phyloP scores from a whole-genome alignment of 140 eudicot species.

The Erigeron philadelphicus region DNA sequence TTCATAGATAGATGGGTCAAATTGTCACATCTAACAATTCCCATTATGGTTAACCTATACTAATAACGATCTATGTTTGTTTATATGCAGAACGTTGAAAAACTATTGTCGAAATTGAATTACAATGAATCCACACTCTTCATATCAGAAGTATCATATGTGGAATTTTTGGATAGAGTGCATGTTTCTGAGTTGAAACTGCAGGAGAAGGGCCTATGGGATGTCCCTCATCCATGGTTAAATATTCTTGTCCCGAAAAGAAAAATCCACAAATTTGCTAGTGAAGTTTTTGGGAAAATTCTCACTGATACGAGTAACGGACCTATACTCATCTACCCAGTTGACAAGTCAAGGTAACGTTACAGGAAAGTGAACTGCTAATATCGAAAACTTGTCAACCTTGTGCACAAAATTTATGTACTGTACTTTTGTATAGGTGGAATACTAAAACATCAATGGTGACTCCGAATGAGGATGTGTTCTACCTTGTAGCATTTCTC shows the following conservation, averaged over 20 bases:
- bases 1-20: not conserved
- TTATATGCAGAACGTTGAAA: conserved; percentile 52
- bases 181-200: conserved; percentile 70
- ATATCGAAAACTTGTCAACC: not conserved
- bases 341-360: conserved; percentile 78
- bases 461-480: conserved; percentile 69
- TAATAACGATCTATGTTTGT: conserved; percentile 11
- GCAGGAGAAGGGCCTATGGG: conserved; percentile 79
- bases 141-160: conserved; percentile 70
- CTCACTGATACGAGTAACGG: conserved; percentile 83
- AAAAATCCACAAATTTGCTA: conserved; percentile 53
- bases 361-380: not conserved
- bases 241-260: conserved; percentile 84
- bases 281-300: conserved; percentile 74
- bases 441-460: conserved; percentile 64
- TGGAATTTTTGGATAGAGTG: conserved; percentile 78
- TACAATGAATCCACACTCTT: conserved; percentile 65
- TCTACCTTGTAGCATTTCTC: conserved; percentile 76
- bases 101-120: conserved; percentile 47
- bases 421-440: conserved; percentile 51
- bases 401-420: not conserved
- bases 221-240: conserved; percentile 94
- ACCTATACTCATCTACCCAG: conserved; percentile 90
- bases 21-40: not conserved
- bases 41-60: not conserved